Evolutionary conservation across 768 basidiomycete species (phyloP).

Genomic region (Auricularia sp.): DNA sequence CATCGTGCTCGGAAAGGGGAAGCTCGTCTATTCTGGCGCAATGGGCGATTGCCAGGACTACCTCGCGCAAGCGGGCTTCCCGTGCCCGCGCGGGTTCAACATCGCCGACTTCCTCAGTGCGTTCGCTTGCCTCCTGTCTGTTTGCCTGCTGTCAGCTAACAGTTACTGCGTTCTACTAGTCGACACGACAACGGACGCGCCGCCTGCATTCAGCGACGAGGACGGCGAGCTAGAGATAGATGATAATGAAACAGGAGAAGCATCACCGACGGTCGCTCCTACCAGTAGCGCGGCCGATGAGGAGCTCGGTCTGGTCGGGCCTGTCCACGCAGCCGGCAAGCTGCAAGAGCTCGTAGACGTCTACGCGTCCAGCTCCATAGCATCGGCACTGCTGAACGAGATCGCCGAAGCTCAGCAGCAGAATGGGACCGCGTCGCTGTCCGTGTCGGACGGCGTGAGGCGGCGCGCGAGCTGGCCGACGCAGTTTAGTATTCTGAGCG

Average conservation of each 20-base stretch:
- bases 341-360: constrained; percentile 61
- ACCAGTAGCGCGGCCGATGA: constrained; percentile 10
- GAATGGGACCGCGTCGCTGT: not conserved
- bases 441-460: constrained; percentile 27
- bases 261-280: not conserved
- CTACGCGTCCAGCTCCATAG: constrained; percentile 58
- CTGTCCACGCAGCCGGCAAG: constrained; percentile 11
- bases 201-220: constrained; percentile 6
- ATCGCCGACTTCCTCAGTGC: constrained; percentile 92
- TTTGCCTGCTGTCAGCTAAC: not conserved
- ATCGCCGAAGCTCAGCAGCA: constrained; percentile 17
- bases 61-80: constrained; percentile 64
- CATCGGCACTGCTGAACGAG: constrained; percentile 49
- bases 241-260: not conserved
- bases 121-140: constrained; percentile 21
- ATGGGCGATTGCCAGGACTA: constrained; percentile 67
- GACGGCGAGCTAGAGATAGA: not conserved
- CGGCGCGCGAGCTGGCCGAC: constrained; percentile 79
- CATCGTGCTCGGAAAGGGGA: constrained; percentile 74
- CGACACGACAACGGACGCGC: constrained; percentile 56
- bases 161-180: constrained; percentile 28
- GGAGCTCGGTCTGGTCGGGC: constrained; percentile 8
- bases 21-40: constrained; percentile 76
- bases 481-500: constrained; percentile 90
- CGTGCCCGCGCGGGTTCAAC: constrained; percentile 91